Conservation (phyloP, 2,329 filamentous ascomycete species). For the Pyrenochaeta sp. region DNA sequence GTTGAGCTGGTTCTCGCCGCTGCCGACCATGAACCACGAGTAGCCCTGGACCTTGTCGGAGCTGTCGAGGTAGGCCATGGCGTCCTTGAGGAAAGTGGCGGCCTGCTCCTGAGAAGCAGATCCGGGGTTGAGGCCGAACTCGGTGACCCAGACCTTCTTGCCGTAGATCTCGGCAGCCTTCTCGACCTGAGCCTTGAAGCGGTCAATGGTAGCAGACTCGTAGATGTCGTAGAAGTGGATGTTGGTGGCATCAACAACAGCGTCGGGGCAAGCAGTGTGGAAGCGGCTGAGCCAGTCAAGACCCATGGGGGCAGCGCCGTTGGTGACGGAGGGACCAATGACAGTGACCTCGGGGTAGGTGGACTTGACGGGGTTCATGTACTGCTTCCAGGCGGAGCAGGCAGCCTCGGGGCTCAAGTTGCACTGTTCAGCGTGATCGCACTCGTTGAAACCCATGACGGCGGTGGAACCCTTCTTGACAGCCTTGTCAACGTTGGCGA, state of each 20-base stretch:
- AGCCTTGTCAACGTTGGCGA: conserved; percentile 52
- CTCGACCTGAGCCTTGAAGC: conserved; percentile 52
- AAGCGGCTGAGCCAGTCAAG: conserved; percentile 45
- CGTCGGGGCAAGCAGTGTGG: conserved; percentile 43
- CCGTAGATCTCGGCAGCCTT: conserved; percentile 37
- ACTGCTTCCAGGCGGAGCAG: conserved; percentile 41
- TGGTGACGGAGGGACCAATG: conserved; percentile 46
- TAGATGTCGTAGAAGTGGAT: conserved; percentile 52
- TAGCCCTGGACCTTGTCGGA: conserved; percentile 43
- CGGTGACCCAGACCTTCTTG: conserved; percentile 49
- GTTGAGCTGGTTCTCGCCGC: conserved; percentile 41
- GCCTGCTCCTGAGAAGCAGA: conserved; percentile 38
- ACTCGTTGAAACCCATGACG: conserved; percentile 53
- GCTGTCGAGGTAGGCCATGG: conserved; percentile 45
- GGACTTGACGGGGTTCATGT: conserved; percentile 43
- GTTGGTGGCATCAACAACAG: conserved; percentile 45
- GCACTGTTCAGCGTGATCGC: conserved; percentile 43
- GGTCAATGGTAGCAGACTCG: conserved; percentile 35
- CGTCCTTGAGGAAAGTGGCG: conserved; percentile 44
- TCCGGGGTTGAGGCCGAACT: conserved; percentile 48
- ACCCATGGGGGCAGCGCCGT: conserved; percentile 33
- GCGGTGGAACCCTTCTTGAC: conserved; percentile 42
- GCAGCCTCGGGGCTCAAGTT: conserved; percentile 44
- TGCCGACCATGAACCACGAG: conserved; percentile 50
- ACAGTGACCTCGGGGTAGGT: conserved; percentile 42